Evolutionary conservation across 2,329 filamentous ascomycete species (phyloP), one percentile per base, ranked within the genome.

Genomic region (Chlorencoelia australis): DNA sequence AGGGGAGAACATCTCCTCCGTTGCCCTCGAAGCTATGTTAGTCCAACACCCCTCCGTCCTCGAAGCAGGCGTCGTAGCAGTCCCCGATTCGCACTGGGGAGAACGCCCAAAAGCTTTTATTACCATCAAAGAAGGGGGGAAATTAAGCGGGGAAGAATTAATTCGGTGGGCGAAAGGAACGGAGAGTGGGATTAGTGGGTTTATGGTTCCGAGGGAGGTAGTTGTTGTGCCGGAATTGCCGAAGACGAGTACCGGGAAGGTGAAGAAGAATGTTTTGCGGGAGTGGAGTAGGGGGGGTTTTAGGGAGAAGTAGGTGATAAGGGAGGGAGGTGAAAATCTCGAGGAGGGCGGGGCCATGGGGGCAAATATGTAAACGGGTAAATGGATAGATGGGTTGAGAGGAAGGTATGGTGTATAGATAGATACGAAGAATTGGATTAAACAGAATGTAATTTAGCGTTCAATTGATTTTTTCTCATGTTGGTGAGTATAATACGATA

Each of bases 241-340:
- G 7, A 98, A 98, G 72, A 98, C 91, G 18, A 91, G 83, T 59
- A 98, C 91, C 1, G 91, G 91, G 3, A 98, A 98, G 70, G 71
- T 96, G 42, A 80, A 86, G 71, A 98, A 98, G 75, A 96, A 94
- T 53, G 75, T 94, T 5, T 60, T 98, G 37, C 67, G 91, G 42
- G 81, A 85, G 49, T 55, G 52, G 52, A 49, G 49, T 25, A 49
- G 45, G 42, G 50, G 52, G 7, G 45, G 52, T 45, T 50, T 47
- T 43, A 43, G 37, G 30, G 44, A 46, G 39, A 49, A 46, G 13
- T 52, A 32, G 27, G 4, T 2, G 5, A 2, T 10, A 13, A 10
- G 5, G 3, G 5, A 3, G 15, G 26, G 9, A 10, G 9, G 11
- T n/a, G 7, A 35, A n/a, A n/a, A n/a, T n/a, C n/a, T n/a, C n/a